Evolutionary conservation across 164 flowering plant species (phyloP), one percentile per base, ranked within the genome.

Genomic region (Akebia trifoliata): DNA sequence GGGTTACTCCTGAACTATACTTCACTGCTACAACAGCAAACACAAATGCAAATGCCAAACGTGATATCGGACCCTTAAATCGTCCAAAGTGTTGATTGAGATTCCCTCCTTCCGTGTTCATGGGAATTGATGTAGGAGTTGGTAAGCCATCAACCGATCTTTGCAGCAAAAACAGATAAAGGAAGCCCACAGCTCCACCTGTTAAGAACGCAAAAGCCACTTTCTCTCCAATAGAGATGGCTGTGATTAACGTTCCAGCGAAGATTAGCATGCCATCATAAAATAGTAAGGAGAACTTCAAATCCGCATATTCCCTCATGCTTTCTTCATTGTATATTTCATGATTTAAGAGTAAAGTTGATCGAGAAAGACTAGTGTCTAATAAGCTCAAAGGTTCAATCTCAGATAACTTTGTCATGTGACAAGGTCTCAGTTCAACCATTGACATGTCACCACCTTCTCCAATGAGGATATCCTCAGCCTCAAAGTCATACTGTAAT

Each of bases 271-370:
- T 25, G 12, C 77, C 69, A 63, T 91, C 95, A 34, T 88, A 91
- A 4, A 84, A 67, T 42, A 91, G 63, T 68, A 91, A 67, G 28
- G 98, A 88, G 52, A 73, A 34, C 72, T 91, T 91, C 62, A 91
- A 66, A 59, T 88, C 78, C 54, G 75, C 72, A 61, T 91, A 91
- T 50, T 88, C 96, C 61, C 45, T 76, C 98, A 91, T 83, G 81
- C 85, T 80, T 64, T 83, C 84, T 62, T 88, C 86, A 26, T 71
- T 77, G 34, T 83, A 74, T 31, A 66, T 57, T 18, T 14, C 54
- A 6, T 31, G 54, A 30, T 22, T 46, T 20, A 30, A 6, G 10
- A 34, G 40, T 17, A 69, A 62, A n/a, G 59, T 52, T 24, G 77
- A 50, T 37, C 54, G 61, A 1, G 67, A 48, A 30, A 54, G 9